Percentiles rank a stretch among this genome's conserved stretches.
phyloP scores from a whole-genome alignment of 768 basidiomycete species.

The Amanita exitialis region DNA sequence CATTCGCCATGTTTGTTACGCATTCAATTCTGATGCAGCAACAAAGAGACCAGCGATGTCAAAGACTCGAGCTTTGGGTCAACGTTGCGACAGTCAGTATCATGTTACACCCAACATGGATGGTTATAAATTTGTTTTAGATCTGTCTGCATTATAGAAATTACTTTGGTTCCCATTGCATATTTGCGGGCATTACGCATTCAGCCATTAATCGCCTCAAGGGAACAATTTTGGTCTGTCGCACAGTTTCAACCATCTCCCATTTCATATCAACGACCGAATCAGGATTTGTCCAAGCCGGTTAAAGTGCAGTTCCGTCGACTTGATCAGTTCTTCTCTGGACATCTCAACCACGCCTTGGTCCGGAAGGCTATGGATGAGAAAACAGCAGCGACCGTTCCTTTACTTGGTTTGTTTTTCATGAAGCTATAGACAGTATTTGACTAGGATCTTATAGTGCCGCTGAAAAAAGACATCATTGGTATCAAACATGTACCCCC shows the following conservation, averaged over 20 bases:
- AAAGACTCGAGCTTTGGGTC: slow-evolving; percentile 31
- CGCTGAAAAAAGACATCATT: neutral
- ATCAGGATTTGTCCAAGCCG: neutral
- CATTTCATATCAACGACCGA: neutral
- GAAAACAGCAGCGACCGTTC: slow-evolving; percentile 19
- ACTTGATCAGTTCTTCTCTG: slow-evolving; percentile 20
- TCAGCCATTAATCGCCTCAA: slow-evolving; percentile 26
- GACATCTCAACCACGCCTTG: slow-evolving; percentile 15
- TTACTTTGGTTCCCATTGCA: slow-evolving; percentile 30
- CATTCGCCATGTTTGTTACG: slow-evolving; percentile 31
- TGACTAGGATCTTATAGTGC: neutral
- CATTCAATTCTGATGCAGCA: slow-evolving; percentile 18
- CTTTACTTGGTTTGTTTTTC: slow-evolving; percentile 19
- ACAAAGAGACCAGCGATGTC: slow-evolving; percentile 14
- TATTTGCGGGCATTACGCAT: slow-evolving; percentile 31
- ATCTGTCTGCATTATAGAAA: slow-evolving; percentile 35
- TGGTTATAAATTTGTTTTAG: slow-evolving; percentile 16
- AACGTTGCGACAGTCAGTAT: slow-evolving; percentile 31
- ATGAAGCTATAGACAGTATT: neutral
- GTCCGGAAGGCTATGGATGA: slow-evolving; percentile 19
- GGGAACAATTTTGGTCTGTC: slow-evolving; percentile 23
- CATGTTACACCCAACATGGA: neutral
- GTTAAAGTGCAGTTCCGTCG: slow-evolving; percentile 20
- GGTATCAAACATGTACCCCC: neutral
- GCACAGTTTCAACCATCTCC: neutral